phyloP scores from a whole-genome alignment of 2,329 filamentous ascomycete species.

The Trichophyton schoenleinii region DNA sequence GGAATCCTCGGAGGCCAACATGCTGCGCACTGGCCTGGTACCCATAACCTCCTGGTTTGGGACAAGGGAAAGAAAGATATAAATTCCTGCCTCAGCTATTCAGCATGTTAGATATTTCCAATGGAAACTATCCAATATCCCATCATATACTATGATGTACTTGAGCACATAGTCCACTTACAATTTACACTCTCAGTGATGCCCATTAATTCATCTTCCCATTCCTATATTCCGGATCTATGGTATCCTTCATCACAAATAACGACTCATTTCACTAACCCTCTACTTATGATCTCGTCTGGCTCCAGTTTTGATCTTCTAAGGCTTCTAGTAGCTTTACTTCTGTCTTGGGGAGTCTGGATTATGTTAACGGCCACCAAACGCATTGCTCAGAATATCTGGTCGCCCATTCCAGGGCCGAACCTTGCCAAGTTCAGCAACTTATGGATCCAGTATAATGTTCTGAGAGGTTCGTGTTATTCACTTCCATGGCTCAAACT shows the following conservation, averaged over 20 bases:
- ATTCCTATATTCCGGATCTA: background rate
- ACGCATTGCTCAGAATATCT: constrained; percentile 1
- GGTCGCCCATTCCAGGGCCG: constrained; percentile 14
- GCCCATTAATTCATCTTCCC: background rate
- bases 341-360: background rate
- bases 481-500: background rate
- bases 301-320: background rate
- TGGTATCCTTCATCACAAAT: background rate
- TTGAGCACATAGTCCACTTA: background rate
- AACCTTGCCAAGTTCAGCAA: constrained; percentile 12
- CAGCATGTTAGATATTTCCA: background rate
- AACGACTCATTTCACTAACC: background rate
- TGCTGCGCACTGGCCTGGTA: background rate
- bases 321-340: background rate
- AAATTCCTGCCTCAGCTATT: background rate
- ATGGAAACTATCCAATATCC: background rate
- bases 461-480: constrained; percentile 8
- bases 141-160: background rate
- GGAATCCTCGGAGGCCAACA: background rate
- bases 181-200: background rate
- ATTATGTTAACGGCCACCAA: background rate
- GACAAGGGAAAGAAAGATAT: background rate
- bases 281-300: background rate
- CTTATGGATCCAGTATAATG: constrained; percentile 11
- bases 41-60: background rate